Conservation (phyloP, 352 stramenopile genomes). For the Pythium coloratum region DNA sequence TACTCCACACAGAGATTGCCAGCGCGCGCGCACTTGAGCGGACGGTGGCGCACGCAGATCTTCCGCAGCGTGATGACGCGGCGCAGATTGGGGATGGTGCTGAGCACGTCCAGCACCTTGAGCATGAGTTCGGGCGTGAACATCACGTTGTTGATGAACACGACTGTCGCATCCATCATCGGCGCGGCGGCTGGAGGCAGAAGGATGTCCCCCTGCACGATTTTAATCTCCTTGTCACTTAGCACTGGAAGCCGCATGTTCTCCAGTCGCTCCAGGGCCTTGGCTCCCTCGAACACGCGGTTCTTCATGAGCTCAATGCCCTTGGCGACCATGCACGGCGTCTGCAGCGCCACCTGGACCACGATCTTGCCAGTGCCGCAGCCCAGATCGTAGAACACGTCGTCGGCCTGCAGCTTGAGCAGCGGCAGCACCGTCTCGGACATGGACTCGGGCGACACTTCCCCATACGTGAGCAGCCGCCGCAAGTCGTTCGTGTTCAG, state of each 20-base stretch:
- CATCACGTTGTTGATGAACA: conserved; percentile 89
- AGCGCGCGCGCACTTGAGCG: conserved; percentile 55
- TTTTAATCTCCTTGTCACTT: conserved; percentile 48
- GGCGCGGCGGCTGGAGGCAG: conserved; percentile 47
- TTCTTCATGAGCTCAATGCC: conserved; percentile 88
- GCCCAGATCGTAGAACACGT: conserved; percentile 85
- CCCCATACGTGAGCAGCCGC: conserved; percentile 78
- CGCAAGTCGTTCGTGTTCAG: conserved; percentile 66
- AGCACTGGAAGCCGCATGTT: conserved; percentile 41
- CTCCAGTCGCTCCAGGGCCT: conserved; percentile 54
- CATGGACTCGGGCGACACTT: conserved; percentile 72
- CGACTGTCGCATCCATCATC: conserved; percentile 73
- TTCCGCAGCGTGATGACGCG: conserved; percentile 77
- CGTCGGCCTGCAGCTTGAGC: conserved; percentile 54
- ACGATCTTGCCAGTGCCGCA: conserved; percentile 84
- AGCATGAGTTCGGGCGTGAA: conserved; percentile 79
- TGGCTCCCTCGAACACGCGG: conserved; percentile 58
- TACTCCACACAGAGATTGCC: conserved; percentile 67
- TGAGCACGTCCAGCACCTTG: conserved; percentile 65
- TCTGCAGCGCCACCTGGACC: conserved; percentile 72
- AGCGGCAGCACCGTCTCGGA: conserved; percentile 65
- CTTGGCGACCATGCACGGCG: conserved; percentile 56
- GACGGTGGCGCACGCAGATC: conserved; percentile 76
- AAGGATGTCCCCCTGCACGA: conserved; percentile 79
- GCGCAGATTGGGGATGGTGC: conserved; percentile 54